Conservation (phyloP, 1,139 yeast genomes). For the Yamadazyma atmosphaerica region DNA sequence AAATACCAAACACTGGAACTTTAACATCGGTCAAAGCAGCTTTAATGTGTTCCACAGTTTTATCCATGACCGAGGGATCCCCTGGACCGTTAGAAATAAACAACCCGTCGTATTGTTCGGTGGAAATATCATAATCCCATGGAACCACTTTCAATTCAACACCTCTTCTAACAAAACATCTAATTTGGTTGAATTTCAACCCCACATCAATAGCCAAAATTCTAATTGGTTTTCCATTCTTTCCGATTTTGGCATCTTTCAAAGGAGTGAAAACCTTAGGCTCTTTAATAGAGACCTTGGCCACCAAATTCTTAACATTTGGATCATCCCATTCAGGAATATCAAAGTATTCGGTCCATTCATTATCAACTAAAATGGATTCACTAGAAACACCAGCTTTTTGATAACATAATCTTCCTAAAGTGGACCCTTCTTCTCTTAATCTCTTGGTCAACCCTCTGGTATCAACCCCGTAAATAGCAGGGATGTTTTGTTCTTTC, state of each 20-base stretch:
- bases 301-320: constrained; percentile 86
- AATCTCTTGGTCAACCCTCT: constrained; percentile 91
- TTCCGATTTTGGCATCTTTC: constrained; percentile 49
- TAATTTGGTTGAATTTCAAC: constrained; percentile 95
- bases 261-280: constrained; percentile 67
- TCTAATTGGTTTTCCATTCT: constrained; percentile 73
- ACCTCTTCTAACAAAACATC: constrained; percentile 95
- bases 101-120: constrained; percentile 85
- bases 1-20: constrained; percentile 92
- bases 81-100: constrained; percentile 99
- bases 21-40: constrained; percentile 59
- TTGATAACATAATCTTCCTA: constrained; percentile 79
- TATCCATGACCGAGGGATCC: constrained; percentile 87
- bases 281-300: constrained; percentile 76
- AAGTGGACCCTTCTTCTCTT: constrained; percentile 89
- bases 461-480: constrained; percentile 97
- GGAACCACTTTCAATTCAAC: constrained; percentile 96
- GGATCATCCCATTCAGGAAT: constrained; percentile 93
- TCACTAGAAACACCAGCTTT: constrained; percentile 42
- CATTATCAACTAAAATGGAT: constrained; percentile 24
- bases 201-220: constrained; percentile 95
- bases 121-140: constrained; percentile 84
- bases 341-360: constrained; percentile 66
- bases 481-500: constrained; percentile 88
- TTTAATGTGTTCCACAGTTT: constrained; percentile 59